These are phyloP conservation scores for Sclerotinia subarctica DNA, from an alignment of 2,329 filamentous ascomycete species.

Conservation along the genomic window DNA sequence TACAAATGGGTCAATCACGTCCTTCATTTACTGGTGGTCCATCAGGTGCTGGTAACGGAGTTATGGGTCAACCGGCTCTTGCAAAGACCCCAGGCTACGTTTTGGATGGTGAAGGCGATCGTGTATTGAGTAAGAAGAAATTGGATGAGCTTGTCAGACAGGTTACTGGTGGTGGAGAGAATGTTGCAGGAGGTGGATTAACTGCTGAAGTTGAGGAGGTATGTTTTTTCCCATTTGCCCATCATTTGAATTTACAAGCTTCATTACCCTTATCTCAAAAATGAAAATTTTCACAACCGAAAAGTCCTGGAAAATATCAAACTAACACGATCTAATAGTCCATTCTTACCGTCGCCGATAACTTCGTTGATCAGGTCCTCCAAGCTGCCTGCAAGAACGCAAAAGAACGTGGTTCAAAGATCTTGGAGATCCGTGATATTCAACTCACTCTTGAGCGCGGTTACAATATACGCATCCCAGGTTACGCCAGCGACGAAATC, in stretches of 20 bases:
- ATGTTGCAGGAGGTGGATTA: constrained; percentile 68
- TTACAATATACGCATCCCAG: constrained; percentile 89
- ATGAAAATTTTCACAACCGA: neutral
- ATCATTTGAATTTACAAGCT: constrained; percentile 7
- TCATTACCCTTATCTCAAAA: neutral
- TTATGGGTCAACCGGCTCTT: constrained; percentile 84
- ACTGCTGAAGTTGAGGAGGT: constrained; percentile 96
- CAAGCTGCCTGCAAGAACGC: constrained; percentile 84
- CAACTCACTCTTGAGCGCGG: constrained; percentile 80
- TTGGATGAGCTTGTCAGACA: constrained; percentile 92
- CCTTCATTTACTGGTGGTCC: constrained; percentile 81
- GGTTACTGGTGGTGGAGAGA: constrained; percentile 76
- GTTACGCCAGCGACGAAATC: constrained; percentile 91
- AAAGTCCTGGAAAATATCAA: neutral
- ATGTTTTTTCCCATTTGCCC: constrained; percentile 37
- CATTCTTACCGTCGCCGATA: constrained; percentile 83
- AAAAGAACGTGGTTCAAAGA: constrained; percentile 86
- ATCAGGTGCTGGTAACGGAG: constrained; percentile 70
- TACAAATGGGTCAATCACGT: constrained; percentile 66
- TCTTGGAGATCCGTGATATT: constrained; percentile 83
- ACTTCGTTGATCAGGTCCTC: constrained; percentile 90
- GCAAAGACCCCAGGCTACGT: constrained; percentile 78
- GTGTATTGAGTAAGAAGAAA: constrained; percentile 96
- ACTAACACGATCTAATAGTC: constrained; percentile 52
- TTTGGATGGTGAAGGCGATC: constrained; percentile 86